These are phyloP conservation scores for Metschnikowia colocasiae DNA, from an alignment of 805 yeast species.

Conservation along the genomic window DNA sequence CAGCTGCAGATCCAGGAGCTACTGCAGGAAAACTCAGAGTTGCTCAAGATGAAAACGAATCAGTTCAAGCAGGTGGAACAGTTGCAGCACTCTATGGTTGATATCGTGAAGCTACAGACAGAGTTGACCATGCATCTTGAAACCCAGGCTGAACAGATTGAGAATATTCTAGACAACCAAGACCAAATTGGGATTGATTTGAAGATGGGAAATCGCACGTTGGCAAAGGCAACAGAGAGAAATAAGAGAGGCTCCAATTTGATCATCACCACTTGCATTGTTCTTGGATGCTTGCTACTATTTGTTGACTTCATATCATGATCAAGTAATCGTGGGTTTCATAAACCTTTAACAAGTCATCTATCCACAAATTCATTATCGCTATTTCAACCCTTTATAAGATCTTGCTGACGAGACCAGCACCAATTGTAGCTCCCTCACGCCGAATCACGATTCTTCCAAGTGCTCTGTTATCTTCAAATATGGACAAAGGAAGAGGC, in stretches of 20 bases:
- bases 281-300: slow-evolving; percentile 54
- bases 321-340: not conserved
- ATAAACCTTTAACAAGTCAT: too few species aligned
- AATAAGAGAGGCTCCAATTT: slow-evolving; percentile 57
- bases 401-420: slow-evolving; percentile 44
- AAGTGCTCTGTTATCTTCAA: slow-evolving; percentile 45
- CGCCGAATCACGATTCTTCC: slow-evolving; percentile 69
- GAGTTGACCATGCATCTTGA: slow-evolving; percentile 72
- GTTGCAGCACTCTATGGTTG: slow-evolving; percentile 61
- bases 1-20: slow-evolving; percentile 58
- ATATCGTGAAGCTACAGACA: slow-evolving; percentile 69
- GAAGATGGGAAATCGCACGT: slow-evolving; percentile 63
- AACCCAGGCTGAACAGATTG: slow-evolving; percentile 67
- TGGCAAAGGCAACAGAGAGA: slow-evolving; percentile 62
- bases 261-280: slow-evolving; percentile 52
- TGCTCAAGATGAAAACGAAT: slow-evolving; percentile 52
- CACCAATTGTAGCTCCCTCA: slow-evolving; percentile 69
- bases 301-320: slow-evolving; percentile 44
- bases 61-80: slow-evolving; percentile 58
- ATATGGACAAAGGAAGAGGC: slow-evolving; percentile 51
- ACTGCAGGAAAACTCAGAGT: slow-evolving; percentile 55
- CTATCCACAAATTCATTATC: too few species aligned
- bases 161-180: slow-evolving; percentile 60
- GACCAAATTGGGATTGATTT: slow-evolving; percentile 64
- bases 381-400: not conserved